Base-by-base conservation (phyloP, 2,329 filamentous ascomycete genomes). In the Neocucurbitaria cava region DNA sequence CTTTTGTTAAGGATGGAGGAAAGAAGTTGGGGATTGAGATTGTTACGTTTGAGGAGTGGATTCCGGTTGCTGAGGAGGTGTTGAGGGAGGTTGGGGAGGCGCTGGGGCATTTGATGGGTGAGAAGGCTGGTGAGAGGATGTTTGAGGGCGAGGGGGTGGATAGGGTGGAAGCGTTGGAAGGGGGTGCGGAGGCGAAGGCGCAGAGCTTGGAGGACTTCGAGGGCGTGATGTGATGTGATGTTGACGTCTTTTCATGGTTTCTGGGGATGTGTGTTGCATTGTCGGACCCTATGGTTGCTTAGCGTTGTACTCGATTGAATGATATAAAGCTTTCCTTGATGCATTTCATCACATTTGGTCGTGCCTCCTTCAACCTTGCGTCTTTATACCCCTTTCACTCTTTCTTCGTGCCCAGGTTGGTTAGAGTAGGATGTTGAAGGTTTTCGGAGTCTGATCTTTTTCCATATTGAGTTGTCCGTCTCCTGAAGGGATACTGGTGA, bases 1-100 rank as follows among this genome's bases (percentile, higher is more conserved):
- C 79, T 20, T 89, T 83, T 73, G 67, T 74, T 1, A 63, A 66
- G 48, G 80, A 81, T 26, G 79, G 75, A 45, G 83, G 79, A 5
- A 83, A 81, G 55, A 75, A 71, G 67, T 71, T 83, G 68, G 82
- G 79, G 43, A 74, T 87, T 46, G 85, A 87, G 76, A 79, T 87
- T 66, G 83, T 87, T 18, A 87, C 85, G 2, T 83, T 85, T 59
- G 76, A 83, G 67, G 82, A 79, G 43, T 87, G 84, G 83, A 77
- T 74, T 10, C 75, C 70, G 0, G 80, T 85, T 45, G 85, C 85
- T 1, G 72, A 75, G 41, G 78, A 77, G 11, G 65, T 87, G 50
- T 65, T 89, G 45, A 77, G 79, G 18, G 82, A 75, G 50, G 66
- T 75, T 36, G 72, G 70, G 13, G 58, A 68, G 39, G 70, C 64